Base-by-base conservation (phyloP, 208 protist species). In the Trypanosoma grayi region DNA sequence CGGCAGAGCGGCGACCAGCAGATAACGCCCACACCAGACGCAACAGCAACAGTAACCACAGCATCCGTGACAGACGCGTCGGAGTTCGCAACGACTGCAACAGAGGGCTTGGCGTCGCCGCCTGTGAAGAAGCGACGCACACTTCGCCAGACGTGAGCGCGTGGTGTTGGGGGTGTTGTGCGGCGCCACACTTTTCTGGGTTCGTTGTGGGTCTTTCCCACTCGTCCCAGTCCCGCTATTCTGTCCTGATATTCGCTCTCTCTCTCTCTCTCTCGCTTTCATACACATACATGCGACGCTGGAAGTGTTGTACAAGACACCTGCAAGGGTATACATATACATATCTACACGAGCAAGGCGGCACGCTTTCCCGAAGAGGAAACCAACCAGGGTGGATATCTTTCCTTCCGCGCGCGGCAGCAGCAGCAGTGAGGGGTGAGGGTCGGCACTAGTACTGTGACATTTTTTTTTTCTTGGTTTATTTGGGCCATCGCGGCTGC, bases 111-210 rank as follows among this genome's bases (percentile, higher is more conserved):
- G n/a, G 22, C 33, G 18, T 52, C 56, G 16, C 27, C 60, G 31
- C 80, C 84, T 0, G 71, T 85, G 18, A 94, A 92, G 72, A 94
- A 92, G 46, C 66, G 87, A 14, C 77, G 87, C 14, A 94, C 84
- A 37, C 67, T 94, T 24, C 77, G 87, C 16, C 87, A 93, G 61
- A 89, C 79, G 31, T 93, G 70, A 63, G 8, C 4, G 11, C 14
- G 39, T 5, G 39, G 20, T n/a, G 39, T n/a, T 4, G 10, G 39
- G 34, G 34, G 9, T 13, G 34, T 39, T 13, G 34, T 7, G 9
- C 13, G 7, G 34, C 7, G 13, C 13, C 34, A 39, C 34, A 18
- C 43, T 8, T n/a, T n/a, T n/a, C n/a, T n/a, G n/a, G n/a, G n/a
- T n/a, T n/a, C n/a, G n/a, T n/a, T n/a, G n/a, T n/a, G n/a, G n/a